Evolutionary conservation across 2,329 filamentous ascomycete species (phyloP).

Genomic region (Beauveria sp.): DNA sequence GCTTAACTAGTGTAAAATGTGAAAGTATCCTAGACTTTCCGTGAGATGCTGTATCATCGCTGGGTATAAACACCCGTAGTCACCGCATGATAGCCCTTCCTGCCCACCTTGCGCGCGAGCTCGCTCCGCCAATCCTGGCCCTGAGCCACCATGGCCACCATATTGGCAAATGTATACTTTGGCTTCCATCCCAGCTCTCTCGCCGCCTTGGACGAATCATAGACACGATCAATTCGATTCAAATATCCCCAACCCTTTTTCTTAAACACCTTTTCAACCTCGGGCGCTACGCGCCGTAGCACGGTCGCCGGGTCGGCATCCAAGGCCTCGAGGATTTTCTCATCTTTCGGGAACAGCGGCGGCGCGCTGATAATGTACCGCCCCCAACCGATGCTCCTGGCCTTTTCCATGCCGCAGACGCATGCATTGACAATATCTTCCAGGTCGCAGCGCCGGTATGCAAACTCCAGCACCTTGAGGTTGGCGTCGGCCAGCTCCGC

Average conservation of each 20-base stretch:
- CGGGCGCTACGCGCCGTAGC: conserved; percentile 14
- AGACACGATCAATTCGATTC: conserved; percentile 34
- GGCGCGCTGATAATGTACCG: conserved; percentile 38
- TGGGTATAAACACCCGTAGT: conserved; percentile 36
- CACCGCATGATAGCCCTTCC: conserved; percentile 36
- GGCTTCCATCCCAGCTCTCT: conserved; percentile 36
- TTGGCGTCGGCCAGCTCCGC: conserved; percentile 31
- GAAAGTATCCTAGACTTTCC: too few relatives aligned
- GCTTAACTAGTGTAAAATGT: too few relatives aligned
- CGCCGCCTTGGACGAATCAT: conserved; percentile 34
- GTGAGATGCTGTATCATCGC: conserved; percentile 15
- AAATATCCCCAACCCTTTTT: conserved; percentile 29
- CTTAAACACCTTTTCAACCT: not conserved
- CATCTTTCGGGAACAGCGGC: conserved; percentile 28
- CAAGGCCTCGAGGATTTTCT: conserved; percentile 24
- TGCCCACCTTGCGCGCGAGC: conserved; percentile 31
- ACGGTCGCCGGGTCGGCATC: conserved; percentile 25
- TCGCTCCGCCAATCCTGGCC: conserved; percentile 33
- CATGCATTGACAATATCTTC: conserved; percentile 35
- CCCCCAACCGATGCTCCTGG: conserved; percentile 26
- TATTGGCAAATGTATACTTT: conserved; percentile 30
- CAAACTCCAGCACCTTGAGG: conserved; percentile 39
- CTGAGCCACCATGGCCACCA: conserved; percentile 24
- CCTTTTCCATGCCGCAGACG: conserved; percentile 30
- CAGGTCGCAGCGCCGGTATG: conserved; percentile 36